Conservation (phyloP, 495 filamentous ascomycete genomes). For the Acidiella bohemica region DNA sequence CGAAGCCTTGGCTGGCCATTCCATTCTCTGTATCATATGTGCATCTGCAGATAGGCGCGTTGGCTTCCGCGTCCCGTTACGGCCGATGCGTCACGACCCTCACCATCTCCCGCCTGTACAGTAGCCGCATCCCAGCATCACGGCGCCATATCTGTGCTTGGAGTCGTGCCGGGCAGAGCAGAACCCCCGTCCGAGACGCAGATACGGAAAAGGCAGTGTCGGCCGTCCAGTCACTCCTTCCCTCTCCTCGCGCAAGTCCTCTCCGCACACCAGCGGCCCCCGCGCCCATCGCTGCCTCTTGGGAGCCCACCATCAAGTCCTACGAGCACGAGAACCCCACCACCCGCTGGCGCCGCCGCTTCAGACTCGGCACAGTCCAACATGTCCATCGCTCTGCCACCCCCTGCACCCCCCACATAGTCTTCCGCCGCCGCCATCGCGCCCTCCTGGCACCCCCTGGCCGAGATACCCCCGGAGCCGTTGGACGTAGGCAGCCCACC, state of each 20-base stretch:
- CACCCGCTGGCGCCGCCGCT: neutral
- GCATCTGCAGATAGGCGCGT: too few species aligned
- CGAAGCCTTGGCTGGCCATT: too few species aligned
- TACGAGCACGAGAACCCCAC: neutral
- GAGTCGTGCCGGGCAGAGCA: too few species aligned
- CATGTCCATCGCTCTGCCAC: neutral
- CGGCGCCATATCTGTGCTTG: too few species aligned
- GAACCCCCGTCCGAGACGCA: too few species aligned
- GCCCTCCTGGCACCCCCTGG: neutral
- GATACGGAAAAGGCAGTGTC: too few species aligned
- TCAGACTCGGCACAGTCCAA: neutral
- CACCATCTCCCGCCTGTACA: constrained; percentile 4
- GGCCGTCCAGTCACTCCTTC: neutral
- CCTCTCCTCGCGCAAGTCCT: neutral
- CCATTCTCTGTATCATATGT: too few species aligned
- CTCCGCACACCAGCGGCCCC: too few species aligned
- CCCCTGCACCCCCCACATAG: neutral
- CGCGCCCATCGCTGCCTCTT: too few species aligned
- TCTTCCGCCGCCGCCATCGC: neutral
- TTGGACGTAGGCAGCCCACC: neutral
- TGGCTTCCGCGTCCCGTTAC: constrained; percentile 3
- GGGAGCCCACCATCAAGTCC: neutral
- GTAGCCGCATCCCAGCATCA: too few species aligned
- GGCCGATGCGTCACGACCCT: constrained; percentile 4
- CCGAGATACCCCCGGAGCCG: neutral